A percentile compares a stretch with the other conserved stretches of the same genome.
Evolutionary conservation across 108 stramenopile species (phyloP).

Genomic region (Nitzschia palea): DNA sequence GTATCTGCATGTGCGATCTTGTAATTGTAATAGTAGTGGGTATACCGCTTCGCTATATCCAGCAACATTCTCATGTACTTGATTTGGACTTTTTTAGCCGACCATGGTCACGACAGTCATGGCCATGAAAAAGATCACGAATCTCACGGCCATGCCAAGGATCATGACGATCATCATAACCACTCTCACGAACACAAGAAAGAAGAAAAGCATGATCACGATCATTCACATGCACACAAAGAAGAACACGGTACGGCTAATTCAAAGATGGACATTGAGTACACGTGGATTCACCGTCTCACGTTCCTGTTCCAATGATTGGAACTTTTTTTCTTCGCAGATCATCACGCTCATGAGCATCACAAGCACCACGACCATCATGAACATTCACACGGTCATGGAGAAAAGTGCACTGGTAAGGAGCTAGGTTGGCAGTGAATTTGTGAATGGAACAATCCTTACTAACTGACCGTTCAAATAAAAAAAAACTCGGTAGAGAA

Average conservation of each 20-base stretch:
- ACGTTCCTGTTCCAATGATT: not conserved
- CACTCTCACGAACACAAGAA: slow-evolving; percentile 21
- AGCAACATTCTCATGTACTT: too few relatives aligned
- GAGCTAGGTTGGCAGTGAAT: not conserved
- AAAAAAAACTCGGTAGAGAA: slow-evolving; percentile 1
- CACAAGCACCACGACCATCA: not conserved
- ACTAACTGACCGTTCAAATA: too few relatives aligned
- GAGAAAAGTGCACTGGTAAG: slow-evolving; percentile 4
- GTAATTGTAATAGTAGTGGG: too few relatives aligned
- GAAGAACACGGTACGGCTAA: slow-evolving; percentile 10
- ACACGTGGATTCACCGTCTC: not conserved
- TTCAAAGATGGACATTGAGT: not conserved
- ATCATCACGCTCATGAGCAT: slow-evolving; percentile 7
- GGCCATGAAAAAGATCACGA: too few relatives aligned
- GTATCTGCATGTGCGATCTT: slow-evolving; percentile 36
- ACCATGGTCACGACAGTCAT: slow-evolving; percentile 24
- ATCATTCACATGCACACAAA: slow-evolving; percentile 33
- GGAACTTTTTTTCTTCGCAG: not conserved
- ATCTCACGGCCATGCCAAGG: slow-evolving; percentile 1
- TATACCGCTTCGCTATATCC: too few relatives aligned
- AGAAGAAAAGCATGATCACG: slow-evolving; percentile 34
- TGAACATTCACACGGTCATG: slow-evolving; percentile 9
- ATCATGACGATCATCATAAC: not conserved
- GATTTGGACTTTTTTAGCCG: too few relatives aligned
- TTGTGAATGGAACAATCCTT: too few relatives aligned